Evolutionary conservation across 2,329 filamentous ascomycete species (phyloP), one percentile per base, ranked within the genome.

Genomic region (Grosmannia serpens): DNA sequence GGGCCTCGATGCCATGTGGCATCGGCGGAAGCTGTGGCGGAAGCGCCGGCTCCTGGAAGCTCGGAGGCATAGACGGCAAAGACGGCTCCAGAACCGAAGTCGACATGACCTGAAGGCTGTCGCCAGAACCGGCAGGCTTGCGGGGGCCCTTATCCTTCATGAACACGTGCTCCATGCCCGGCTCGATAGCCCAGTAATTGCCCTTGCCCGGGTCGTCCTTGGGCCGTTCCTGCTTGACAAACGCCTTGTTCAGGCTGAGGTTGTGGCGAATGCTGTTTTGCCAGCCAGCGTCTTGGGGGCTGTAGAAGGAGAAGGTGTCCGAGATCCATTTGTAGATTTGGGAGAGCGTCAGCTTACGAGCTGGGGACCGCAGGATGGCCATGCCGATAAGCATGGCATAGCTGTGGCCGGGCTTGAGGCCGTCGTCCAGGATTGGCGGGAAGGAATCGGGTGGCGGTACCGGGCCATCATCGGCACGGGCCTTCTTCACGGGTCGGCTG

Each of bases 321-420:
- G 90, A 95, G 66, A 99, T 97, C 92, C 94, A 99, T 70, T 95
- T 96, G 80, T 97, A 99, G 65, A 99, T 99, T 71, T 96, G 91
- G 29, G 91, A 85, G 22, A 99, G 80, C 1, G 94, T 97, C 62
- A 97, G 78, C 56, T 89, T 87, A 61, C 91, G 85, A 61, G 86
- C 84, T 15, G 88, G 86, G 5, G 94, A 89, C 62, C 91, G 85
- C 26, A 97, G 78, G 66, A 99, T 96, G 56, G 94, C 91, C 91
- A 96, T 96, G 69, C 89, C 94, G 64, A 97, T 97, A 65, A 99
- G 80, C 65, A 88, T 88, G 24, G 94, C 92, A 70, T 99, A 99
- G 74, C 91, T 97, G 72, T 92, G 90, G 6, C 85, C 82, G 7
- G 94, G 94, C 70, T 99, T 97, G 58, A 79, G 78, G 66, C 91